These are phyloP conservation scores for Trichoderma sp. DNA, from an alignment of 2,329 filamentous ascomycete species.

Conservation along the genomic window DNA sequence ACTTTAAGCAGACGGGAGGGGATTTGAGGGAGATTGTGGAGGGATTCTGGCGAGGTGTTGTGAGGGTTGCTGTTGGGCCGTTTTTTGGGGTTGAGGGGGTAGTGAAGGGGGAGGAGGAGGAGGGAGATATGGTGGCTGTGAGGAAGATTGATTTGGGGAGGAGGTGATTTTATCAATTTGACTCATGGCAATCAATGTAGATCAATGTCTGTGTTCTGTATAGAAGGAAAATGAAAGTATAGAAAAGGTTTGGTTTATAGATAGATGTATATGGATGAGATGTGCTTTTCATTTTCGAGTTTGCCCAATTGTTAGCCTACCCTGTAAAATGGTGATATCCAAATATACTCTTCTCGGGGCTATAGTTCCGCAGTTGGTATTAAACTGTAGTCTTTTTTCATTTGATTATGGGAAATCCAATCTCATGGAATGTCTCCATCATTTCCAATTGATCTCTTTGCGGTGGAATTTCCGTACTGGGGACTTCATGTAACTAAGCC, in stretches of 20 bases:
- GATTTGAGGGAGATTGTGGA: constrained; percentile 69
- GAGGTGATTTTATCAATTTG: constrained; percentile 28
- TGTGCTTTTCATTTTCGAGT: not conserved
- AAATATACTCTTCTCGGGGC: not conserved
- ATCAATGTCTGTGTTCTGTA: not conserved
- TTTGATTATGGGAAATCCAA: no score
- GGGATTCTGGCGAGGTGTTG: constrained; percentile 72
- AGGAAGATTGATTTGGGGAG: constrained; percentile 53
- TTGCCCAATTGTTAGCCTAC: not conserved
- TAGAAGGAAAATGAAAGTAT: not conserved
- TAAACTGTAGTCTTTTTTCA: no score
- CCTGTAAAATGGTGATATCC: not conserved
- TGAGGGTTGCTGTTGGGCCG: constrained; percentile 61
- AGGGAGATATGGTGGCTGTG: constrained; percentile 50
- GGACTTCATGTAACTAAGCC: not conserved
- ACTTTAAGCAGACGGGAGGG: constrained; percentile 91
- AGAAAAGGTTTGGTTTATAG: not conserved
- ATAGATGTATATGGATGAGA: not conserved
- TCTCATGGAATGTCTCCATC: not conserved
- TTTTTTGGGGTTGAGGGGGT: constrained; percentile 56
- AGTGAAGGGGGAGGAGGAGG: constrained; percentile 27
- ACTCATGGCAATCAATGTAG: not conserved
- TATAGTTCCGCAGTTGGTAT: not conserved
- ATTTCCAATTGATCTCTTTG: not conserved
- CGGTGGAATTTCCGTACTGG: not conserved